Percentiles rank a stretch among this genome's conserved stretches.
These are phyloP conservation scores for Prototheca wickerhamii DNA, from an alignment of 163 green algal species.

Conservation along the genomic window DNA sequence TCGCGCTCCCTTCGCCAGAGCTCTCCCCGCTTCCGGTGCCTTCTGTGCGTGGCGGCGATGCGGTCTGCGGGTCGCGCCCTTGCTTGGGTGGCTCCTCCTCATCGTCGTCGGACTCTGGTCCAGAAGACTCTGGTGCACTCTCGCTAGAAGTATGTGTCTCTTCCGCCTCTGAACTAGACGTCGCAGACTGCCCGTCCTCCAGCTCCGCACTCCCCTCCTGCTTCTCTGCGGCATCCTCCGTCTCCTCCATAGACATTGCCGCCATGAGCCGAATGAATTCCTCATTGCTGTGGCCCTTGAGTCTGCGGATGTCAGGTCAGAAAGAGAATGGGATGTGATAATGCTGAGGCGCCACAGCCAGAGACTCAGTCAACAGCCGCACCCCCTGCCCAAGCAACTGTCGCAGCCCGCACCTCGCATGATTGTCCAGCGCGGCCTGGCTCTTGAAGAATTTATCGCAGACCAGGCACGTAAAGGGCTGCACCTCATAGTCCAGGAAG, in stretches of 20 bases:
- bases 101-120: slow-evolving; percentile 7
- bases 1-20: not conserved
- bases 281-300: no score
- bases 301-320: no score
- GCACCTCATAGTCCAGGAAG: slow-evolving; percentile 36
- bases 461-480: slow-evolving; percentile 64
- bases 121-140: not conserved
- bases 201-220: slow-evolving; percentile 56
- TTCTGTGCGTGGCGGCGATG: no score
- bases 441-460: slow-evolving; percentile 92
- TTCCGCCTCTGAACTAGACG: no score
- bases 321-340: no score
- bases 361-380: not conserved
- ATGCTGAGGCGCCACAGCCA: no score
- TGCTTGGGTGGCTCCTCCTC: slow-evolving; percentile 9
- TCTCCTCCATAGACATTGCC: slow-evolving; percentile 1
- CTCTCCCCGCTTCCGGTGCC: no score
- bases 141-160: not conserved
- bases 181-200: slow-evolving; percentile 66
- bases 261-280: no score
- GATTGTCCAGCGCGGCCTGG: slow-evolving; percentile 77
- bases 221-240: slow-evolving; percentile 64
- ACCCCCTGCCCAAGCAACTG: slow-evolving; percentile 18
- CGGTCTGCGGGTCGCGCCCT: slow-evolving; percentile 2
- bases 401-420: slow-evolving; percentile 45